Base-by-base conservation (phyloP, 2,329 filamentous ascomycete genomes). In the Acrocalymma vagum region DNA sequence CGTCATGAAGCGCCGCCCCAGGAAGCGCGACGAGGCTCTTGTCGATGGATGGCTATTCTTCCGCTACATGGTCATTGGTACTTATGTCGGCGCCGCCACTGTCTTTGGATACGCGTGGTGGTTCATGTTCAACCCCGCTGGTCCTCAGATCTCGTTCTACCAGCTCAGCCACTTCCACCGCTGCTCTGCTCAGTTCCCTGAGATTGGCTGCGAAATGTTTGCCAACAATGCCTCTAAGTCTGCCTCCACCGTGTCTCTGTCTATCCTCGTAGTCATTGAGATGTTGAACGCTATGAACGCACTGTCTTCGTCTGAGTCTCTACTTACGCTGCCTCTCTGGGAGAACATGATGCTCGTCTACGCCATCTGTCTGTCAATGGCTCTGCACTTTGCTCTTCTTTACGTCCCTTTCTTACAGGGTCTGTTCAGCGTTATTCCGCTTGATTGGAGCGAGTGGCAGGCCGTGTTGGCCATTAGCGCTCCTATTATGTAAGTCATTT, bases 281-380 rank as follows among this genome's bases (percentile, higher is more conserved):
- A 99, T 99, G 94, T 83, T 99, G 68, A 99, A 99, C 74, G 94
- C 94, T 59, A 93, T 97, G 87, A 99, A 99, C 67, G 94, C 93
- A 1, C 81, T 99, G 21, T 96, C 91, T 2, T 96, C 91, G 1
- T 95, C 90, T 71, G 94, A 99, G 73, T 95, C 90, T 11, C 84
- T 99, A 9, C 74, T 99, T 40, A 96, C 92, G 2, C 82, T 99
- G 49, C 93, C 92, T 8, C 78, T 99, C n/a, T 96, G 93, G 93
- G 84, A 93, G 67, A 99, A 99, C 76, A 94, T 96, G 87, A 94
- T 96, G 81, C 85, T 99, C 13, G 90, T 99, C 39, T 96, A 95
- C 62, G 95, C 94, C 49, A 96, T 99, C 65, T 79, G 82, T 9
- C 77, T 99, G 50, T 95, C 90, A 25, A 99, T 99, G 94, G 84